These are phyloP conservation scores for Malassezia dermatis DNA, from an alignment of 1,284 basidiomycete species.

Conservation along the genomic window DNA sequence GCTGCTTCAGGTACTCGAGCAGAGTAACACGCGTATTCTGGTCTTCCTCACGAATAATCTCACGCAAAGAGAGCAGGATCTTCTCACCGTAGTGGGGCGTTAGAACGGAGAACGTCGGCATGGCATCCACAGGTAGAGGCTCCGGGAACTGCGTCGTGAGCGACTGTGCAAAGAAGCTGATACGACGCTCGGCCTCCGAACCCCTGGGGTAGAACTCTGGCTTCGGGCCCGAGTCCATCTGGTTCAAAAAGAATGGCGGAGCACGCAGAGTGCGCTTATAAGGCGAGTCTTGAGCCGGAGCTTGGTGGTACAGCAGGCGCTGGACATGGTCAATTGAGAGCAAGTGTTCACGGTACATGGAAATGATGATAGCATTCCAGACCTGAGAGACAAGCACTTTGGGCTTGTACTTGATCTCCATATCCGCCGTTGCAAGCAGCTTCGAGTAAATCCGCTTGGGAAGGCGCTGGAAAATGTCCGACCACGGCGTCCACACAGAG, in stretches of 20 bases:
- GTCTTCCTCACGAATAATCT: constrained; percentile 48
- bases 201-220: constrained; percentile 48
- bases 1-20: constrained; percentile 71
- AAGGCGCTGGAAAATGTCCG: constrained; percentile 47
- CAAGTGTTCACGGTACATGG: constrained; percentile 48
- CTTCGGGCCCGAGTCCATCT: constrained; percentile 45
- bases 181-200: constrained; percentile 47
- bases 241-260: constrained; percentile 47
- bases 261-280: constrained; percentile 46
- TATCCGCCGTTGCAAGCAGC: constrained; percentile 46
- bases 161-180: constrained; percentile 48
- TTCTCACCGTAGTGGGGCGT: constrained; percentile 48
- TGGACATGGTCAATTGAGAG: constrained; percentile 48
- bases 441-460: constrained; percentile 49
- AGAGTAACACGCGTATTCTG: constrained; percentile 48
- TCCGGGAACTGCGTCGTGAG: constrained; percentile 44
- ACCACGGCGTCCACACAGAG: constrained; percentile 49
- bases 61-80: constrained; percentile 46
- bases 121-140: constrained; percentile 46
- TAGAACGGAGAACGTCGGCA: constrained; percentile 48
- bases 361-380: constrained; percentile 49
- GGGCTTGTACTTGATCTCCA: constrained; percentile 49
- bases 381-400: constrained; percentile 48
- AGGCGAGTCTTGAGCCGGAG: constrained; percentile 44
- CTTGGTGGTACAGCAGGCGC: constrained; percentile 48